Evolutionary conservation across 169 alveolate genomes (phyloP), one percentile per base, ranked within the genome.

Genomic region (Toxoplasma gondii): DNA sequence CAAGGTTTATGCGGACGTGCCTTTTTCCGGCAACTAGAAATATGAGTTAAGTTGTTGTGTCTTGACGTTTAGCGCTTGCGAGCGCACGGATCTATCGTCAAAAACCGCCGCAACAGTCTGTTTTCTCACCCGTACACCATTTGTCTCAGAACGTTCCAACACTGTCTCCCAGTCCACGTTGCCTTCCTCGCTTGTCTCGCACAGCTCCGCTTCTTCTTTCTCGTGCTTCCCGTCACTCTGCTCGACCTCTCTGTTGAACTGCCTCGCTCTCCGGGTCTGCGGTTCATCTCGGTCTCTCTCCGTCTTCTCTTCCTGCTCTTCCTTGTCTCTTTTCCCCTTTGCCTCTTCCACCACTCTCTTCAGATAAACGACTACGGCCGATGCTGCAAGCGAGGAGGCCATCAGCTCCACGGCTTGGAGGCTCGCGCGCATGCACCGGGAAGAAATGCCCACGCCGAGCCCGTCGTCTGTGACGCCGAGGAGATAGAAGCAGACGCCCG

Each of bases 391-490:
- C 38, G 84, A 17, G 2, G 84, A 9, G 27, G 84, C 84, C 84
- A 74, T 74, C 24, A 41, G 84, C 49, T 16, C 49, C 44, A 74
- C 84, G 2, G 43, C 84, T 22, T 31, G 45, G 43, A 74, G 41
- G 44, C 84, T 74, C 84, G 17, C 84, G 45, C 44, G 84, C 84
- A 74, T 34, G 45, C n/a, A 31, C 22, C 44, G 39, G 12, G 27
- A 0, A 16, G 45, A 31, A n/a, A 74, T 74, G 84, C 84, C 84
- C 39, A 74, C 84, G 12, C 84, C 84, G 45, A 34, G 39, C 27
- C 84, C 84, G 41, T 24, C 84, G 84, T 74, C 84, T 9, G 84
- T n/a, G 43, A 74, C 84, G 84, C 84, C 84, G 45, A 74, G 84
- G 39, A 74, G 39, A n/a, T 74, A 74, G 19, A 74, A 74, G 44